Evolutionary conservation across 306 rosid genomes (phyloP).

Genomic region (Coriaria nepalensis): DNA sequence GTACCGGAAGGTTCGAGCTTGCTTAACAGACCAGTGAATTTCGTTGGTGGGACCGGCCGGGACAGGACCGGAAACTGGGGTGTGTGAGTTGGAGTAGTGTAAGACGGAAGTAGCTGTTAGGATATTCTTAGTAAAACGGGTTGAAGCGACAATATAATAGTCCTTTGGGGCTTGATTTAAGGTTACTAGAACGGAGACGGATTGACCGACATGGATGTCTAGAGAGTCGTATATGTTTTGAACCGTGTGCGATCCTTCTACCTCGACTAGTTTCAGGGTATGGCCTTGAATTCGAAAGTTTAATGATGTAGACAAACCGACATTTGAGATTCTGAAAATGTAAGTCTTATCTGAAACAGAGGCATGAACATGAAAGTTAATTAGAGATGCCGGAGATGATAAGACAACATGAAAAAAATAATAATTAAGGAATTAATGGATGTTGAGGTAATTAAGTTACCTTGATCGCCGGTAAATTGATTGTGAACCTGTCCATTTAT

Average conservation of each 20-base stretch:
- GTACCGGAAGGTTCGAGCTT: constrained; percentile 80
- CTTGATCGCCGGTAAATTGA: constrained; percentile 61
- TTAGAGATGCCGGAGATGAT: neutral
- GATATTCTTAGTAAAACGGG: constrained; percentile 48
- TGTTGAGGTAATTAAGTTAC: constrained; percentile 23
- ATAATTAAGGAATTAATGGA: too few species aligned
- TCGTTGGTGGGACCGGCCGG: constrained; percentile 51
- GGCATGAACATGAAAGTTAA: constrained; percentile 3
- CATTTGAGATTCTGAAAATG: constrained; percentile 84
- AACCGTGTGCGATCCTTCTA: constrained; percentile 81
- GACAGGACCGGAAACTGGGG: constrained; percentile 53
- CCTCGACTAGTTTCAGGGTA: constrained; percentile 60
- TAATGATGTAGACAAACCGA: constrained; percentile 66
- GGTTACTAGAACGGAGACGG: constrained; percentile 61
- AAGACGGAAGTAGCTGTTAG: constrained; percentile 53
- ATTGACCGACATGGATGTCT: constrained; percentile 94
- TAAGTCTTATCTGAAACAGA: constrained; percentile 73
- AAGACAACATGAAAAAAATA: neutral
- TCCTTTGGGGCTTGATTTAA: constrained; percentile 71
- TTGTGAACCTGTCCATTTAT: constrained; percentile 60
- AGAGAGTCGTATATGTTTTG: constrained; percentile 76
- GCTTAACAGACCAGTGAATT: constrained; percentile 69
- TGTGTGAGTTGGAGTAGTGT: constrained; percentile 61
- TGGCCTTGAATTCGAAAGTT: constrained; percentile 88
- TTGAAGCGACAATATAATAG: constrained; percentile 77